Base-by-base conservation (phyloP, 805 yeast species). In the Sungouiella thailandica region DNA sequence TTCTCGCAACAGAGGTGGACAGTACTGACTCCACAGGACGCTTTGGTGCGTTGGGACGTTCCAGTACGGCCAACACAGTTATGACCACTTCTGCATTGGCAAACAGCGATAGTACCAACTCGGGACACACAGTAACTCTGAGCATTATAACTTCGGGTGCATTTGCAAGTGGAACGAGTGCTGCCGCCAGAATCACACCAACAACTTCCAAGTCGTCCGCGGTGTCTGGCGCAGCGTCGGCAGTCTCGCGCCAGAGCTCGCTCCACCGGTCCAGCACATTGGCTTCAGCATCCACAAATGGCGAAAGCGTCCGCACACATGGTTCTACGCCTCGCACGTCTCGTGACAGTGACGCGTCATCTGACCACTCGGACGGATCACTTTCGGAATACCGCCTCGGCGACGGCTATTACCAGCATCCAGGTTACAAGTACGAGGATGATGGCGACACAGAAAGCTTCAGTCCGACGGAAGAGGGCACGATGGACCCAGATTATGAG, bases 1-100 rank as follows among this genome's bases (percentile, higher is more conserved):
- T 83, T 57, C 62, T 83, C 39, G 90, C 89, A 2, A 74, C 82
- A 16, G 93, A 83, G 53, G 79, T 83, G 23, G 89, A 80, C 41
- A 29, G 16, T 4, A 44, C 38, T 7, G 51, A 37, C 10, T 16
- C 5, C 17, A 35, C 41, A 23, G 40, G 39, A 23, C 37, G 30
- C 14, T 44, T 44, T 26, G 49, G 50, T 25, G 25, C 33, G 13
- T 23, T 40, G 34, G 41, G 41, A 11, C 41, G 37, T 16, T 31
- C 35, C n/a, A 30, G 31, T 22, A 37, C 41, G 24, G 32, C 31
- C 12, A 36, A n/a, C 29, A 31, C 22, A 12, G 16, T 31, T 9
- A 14, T 23, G 13, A 17, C 35, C 1, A 26, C 16, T 5, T 13
- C 31, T 7, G 17, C 29, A 13, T 11, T 18, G 16, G 13, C n/a